Conservation (phyloP, 441 rosid species). For the Adansonia madagascariensis region DNA sequence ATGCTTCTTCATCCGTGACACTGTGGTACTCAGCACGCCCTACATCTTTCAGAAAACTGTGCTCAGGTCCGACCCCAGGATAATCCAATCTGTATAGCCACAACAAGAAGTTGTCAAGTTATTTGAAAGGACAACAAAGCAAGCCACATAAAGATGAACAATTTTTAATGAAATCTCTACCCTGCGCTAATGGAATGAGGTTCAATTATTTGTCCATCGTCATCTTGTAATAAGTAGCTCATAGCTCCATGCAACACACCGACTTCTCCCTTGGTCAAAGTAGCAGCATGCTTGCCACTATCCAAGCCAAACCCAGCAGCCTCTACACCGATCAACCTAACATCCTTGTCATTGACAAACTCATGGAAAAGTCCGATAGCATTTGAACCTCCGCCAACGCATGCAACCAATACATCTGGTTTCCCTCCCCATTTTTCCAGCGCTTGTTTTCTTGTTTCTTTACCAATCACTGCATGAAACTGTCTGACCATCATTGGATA, state of each 20-base stretch:
- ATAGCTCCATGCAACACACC: slow-evolving; percentile 96
- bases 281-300: slow-evolving; percentile 94
- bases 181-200: slow-evolving; percentile 97
- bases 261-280: slow-evolving; percentile 79
- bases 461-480: slow-evolving; percentile 84
- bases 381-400: slow-evolving; percentile 93
- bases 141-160: not conserved
- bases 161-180: slow-evolving; percentile 33
- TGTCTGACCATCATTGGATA: slow-evolving; percentile 96
- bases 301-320: slow-evolving; percentile 93
- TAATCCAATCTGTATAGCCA: slow-evolving; percentile 70
- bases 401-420: slow-evolving; percentile 95
- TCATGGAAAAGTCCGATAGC: slow-evolving; percentile 96
- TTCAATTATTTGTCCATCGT: slow-evolving; percentile 88
- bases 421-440: slow-evolving; percentile 92
- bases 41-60: slow-evolving; percentile 84
- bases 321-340: slow-evolving; percentile 91
- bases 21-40: slow-evolving; percentile 82
- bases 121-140: not conserved
- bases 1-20: slow-evolving; percentile 87
- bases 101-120: not conserved
- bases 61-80: slow-evolving; percentile 99
- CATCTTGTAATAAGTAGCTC: slow-evolving; percentile 93
- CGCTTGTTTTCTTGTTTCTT: slow-evolving; percentile 84
- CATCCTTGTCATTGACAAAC: slow-evolving; percentile 72